These are phyloP conservation scores for Plenodomus tracheiphilus DNA, from an alignment of 2,329 filamentous ascomycete genomes.

Conservation along the genomic window DNA sequence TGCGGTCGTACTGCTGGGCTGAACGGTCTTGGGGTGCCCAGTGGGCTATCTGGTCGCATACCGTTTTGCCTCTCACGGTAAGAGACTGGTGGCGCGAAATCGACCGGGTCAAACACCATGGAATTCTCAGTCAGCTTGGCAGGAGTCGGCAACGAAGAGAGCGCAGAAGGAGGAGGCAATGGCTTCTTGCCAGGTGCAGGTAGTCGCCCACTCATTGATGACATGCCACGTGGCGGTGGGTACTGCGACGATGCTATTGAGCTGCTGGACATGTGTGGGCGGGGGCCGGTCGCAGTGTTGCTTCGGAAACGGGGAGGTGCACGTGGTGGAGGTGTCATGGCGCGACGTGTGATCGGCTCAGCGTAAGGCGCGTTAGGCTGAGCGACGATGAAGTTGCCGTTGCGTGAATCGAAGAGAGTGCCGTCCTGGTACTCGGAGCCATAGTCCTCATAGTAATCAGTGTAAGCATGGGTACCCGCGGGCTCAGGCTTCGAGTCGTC, in stretches of 20 bases:
- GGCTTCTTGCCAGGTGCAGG: slow-evolving; percentile 55
- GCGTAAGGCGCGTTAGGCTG: slow-evolving; percentile 66
- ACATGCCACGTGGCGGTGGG: slow-evolving; percentile 46
- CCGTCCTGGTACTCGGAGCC: slow-evolving; percentile 70
- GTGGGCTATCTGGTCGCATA: slow-evolving; percentile 61
- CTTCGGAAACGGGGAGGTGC: slow-evolving; percentile 60
- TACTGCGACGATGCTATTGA: slow-evolving; percentile 53
- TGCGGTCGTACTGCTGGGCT: slow-evolving; percentile 72
- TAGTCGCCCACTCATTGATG: slow-evolving; percentile 45
- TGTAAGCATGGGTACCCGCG: slow-evolving; percentile 38
- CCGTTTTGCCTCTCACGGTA: slow-evolving; percentile 69
- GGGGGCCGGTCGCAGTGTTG: slow-evolving; percentile 33
- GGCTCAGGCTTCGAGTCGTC: slow-evolving; percentile 70
- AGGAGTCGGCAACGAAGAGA: slow-evolving; percentile 81
- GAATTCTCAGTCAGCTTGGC: slow-evolving; percentile 81
- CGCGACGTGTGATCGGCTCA: slow-evolving; percentile 81
- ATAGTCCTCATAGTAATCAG: slow-evolving; percentile 75
- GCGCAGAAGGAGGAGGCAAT: slow-evolving; percentile 71
- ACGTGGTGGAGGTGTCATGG: slow-evolving; percentile 90
- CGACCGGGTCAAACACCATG: slow-evolving; percentile 68
- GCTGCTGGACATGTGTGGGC: slow-evolving; percentile 53
- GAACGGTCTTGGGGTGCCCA: slow-evolving; percentile 67
- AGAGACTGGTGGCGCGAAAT: slow-evolving; percentile 79
- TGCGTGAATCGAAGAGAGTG: slow-evolving; percentile 58
- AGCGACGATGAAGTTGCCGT: slow-evolving; percentile 64